These are phyloP conservation scores for Suillus sp. DNA, from an alignment of 768 basidiomycete species.

Conservation along the genomic window DNA sequence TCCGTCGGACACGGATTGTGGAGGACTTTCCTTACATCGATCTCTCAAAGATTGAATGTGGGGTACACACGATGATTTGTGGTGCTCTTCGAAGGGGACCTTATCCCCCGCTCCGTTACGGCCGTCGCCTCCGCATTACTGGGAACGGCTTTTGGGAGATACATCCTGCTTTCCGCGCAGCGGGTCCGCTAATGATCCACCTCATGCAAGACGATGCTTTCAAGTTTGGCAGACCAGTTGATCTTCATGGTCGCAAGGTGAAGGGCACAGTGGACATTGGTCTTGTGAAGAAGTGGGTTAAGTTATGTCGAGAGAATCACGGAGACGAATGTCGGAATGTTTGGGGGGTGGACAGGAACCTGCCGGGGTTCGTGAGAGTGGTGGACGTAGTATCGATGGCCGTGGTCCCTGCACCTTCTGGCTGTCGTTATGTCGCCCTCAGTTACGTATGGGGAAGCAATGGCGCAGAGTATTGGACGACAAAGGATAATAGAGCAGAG, in stretches of 20 bases:
- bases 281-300: constrained; percentile 11
- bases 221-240: constrained; percentile 6
- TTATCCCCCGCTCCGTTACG: constrained; percentile 1
- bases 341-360: constrained; percentile 8
- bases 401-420: constrained; percentile 8
- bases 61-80: not conserved
- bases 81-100: constrained; percentile 8
- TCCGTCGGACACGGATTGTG: constrained; percentile 6
- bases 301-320: constrained; percentile 5
- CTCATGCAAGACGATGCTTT: constrained; percentile 13
- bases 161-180: not conserved
- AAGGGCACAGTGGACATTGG: constrained; percentile 6
- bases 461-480: constrained; percentile 11
- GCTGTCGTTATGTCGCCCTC: constrained; percentile 11
- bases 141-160: not conserved
- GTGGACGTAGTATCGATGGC: constrained; percentile 13
- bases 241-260: constrained; percentile 14
- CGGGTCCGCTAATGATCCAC: not conserved
- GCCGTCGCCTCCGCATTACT: not conserved
- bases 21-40: constrained; percentile 9
- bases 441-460: constrained; percentile 12
- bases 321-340: constrained; percentile 8
- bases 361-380: constrained; percentile 11
- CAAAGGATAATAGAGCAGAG: not conserved
- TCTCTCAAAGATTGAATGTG: constrained; percentile 8